A percentile compares a stretch with the other conserved stretches of the same genome.
Evolutionary conservation across 2,329 filamentous ascomycete species (phyloP).

Genomic region (Pseudogymnoascus sp.): DNA sequence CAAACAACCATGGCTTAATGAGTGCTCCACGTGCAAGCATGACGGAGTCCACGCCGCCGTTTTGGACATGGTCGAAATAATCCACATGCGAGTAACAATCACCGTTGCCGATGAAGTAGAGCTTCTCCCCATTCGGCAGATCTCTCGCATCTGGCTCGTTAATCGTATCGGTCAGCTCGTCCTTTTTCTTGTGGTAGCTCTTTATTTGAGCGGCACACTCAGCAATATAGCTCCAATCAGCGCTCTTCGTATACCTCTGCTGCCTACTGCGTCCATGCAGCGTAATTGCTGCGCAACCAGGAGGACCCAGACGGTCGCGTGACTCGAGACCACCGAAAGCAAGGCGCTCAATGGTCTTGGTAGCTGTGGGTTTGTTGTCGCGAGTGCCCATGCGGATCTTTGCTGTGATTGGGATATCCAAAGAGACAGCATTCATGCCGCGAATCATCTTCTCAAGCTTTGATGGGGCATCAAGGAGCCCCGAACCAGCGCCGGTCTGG

Average conservation of each 20-base stretch:
- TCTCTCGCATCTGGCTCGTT: constrained; percentile 68
- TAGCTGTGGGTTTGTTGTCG: constrained; percentile 68
- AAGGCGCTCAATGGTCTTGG: constrained; percentile 73
- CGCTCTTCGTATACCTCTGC: constrained; percentile 82
- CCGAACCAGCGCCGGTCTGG: constrained; percentile 80
- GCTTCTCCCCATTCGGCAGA: constrained; percentile 56
- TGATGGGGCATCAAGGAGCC: constrained; percentile 75
- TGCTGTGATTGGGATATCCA: constrained; percentile 82
- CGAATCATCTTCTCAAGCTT: constrained; percentile 92
- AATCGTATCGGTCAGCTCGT: constrained; percentile 63
- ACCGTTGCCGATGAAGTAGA: constrained; percentile 93
- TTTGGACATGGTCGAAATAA: constrained; percentile 69
- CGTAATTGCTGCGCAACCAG: constrained; percentile 89
- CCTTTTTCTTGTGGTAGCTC: constrained; percentile 62
- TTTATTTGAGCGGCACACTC: constrained; percentile 82
- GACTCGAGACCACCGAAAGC: constrained; percentile 71
- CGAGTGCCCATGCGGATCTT: constrained; percentile 91
- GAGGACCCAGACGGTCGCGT: constrained; percentile 59
- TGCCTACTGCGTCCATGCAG: constrained; percentile 89
- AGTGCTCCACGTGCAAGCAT: constrained; percentile 96
- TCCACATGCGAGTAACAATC: constrained; percentile 92
- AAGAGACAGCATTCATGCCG: constrained; percentile 91
- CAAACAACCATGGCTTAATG: constrained; percentile 97
- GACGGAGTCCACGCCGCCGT: constrained; percentile 78
- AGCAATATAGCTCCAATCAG: constrained; percentile 93